These are phyloP conservation scores for Lactifluus echinatus DNA, from an alignment of 768 basidiomycete genomes.

Conservation along the genomic window DNA sequence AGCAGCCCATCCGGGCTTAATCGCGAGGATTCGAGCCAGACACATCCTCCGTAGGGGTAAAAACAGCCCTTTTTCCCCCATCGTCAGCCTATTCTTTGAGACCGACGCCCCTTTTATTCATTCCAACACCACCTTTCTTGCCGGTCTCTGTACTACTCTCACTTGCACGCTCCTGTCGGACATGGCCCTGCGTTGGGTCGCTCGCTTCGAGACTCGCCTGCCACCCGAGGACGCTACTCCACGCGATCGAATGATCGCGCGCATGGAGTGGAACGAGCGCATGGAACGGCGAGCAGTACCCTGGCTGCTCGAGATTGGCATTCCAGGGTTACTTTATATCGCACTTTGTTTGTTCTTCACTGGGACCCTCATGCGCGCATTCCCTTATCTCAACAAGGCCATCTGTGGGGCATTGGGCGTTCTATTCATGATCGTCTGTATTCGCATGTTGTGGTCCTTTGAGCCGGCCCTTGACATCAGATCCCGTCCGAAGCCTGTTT, in stretches of 20 bases:
- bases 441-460: background rate
- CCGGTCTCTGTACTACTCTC: conserved; percentile 8
- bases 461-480: conserved; percentile 8
- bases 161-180: conserved; percentile 8
- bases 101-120: background rate
- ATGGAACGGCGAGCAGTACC: conserved; percentile 5
- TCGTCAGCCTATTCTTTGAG: conserved; percentile 15
- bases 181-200: conserved; percentile 10
- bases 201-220: background rate
- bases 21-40: conserved; percentile 7
- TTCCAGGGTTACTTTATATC: conserved; percentile 3
- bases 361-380: background rate
- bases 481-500: conserved; percentile 3
- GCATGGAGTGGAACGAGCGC: conserved; percentile 13
- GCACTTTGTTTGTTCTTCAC: background rate
- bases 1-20: conserved; percentile 1
- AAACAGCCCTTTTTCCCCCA: conserved; percentile 1
- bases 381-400: background rate
- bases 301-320: conserved; percentile 9
- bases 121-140: conserved; percentile 6
- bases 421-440: background rate
- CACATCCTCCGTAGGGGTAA: conserved; percentile 3
- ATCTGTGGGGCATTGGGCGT: background rate
- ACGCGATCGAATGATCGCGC: conserved; percentile 10
- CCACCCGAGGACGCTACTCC: background rate